These are phyloP conservation scores for Zygosaccharomyces pseudorouxii DNA, from an alignment of 805 yeast genomes.

Conservation along the genomic window DNA sequence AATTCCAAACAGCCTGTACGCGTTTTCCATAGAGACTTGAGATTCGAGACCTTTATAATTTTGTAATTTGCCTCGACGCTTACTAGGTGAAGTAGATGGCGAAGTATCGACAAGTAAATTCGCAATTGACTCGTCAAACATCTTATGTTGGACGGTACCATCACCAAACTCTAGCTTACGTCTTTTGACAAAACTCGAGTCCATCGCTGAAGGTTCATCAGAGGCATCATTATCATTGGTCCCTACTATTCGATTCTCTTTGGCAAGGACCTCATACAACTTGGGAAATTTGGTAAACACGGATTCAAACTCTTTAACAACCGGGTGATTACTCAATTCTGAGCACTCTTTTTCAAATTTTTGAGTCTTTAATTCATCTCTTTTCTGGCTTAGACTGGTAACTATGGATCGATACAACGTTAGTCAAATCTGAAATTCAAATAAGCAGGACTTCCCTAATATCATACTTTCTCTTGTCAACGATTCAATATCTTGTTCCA, in stretches of 20 bases:
- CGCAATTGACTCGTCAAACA: conserved; percentile 27
- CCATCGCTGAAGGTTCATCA: neutral
- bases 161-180: neutral
- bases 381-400: conserved; percentile 14
- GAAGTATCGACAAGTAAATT: conserved; percentile 20
- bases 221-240: neutral
- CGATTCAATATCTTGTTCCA: conserved; percentile 37
- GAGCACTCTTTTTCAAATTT: conserved; percentile 7
- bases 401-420: conserved; percentile 9
- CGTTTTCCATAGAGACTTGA: conserved; percentile 32
- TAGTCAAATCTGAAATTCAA: neutral
- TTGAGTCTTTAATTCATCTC: conserved; percentile 12
- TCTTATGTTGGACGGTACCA: conserved; percentile 17
- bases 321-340: conserved; percentile 9
- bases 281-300: conserved; percentile 25
- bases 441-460: neutral
- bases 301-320: conserved; percentile 18
- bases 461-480: conserved; percentile 34
- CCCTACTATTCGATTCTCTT: neutral
- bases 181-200: neutral
- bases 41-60: neutral
- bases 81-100: conserved; percentile 28
- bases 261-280: conserved; percentile 16
- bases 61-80: conserved; percentile 16
- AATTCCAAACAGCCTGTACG: conserved; percentile 38